A percentile compares a stretch with the other conserved stretches of the same genome.
These are phyloP conservation scores for Trichoderma erinaceum DNA, from an alignment of 495 filamentous ascomycete genomes.

Conservation along the genomic window DNA sequence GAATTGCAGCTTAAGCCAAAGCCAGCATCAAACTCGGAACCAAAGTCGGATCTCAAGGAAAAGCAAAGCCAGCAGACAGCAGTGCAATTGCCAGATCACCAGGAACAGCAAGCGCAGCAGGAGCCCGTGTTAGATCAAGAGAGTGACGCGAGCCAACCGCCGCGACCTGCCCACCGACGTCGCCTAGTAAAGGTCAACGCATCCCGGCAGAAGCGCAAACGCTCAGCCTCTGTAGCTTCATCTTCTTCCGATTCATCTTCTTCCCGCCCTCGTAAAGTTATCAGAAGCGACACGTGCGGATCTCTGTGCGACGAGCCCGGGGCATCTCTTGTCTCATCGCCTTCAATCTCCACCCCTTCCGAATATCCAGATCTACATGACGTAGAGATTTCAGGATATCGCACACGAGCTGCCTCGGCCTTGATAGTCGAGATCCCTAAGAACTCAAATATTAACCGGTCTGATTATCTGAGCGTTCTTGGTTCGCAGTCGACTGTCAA, in stretches of 20 bases:
- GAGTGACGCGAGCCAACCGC: slow-evolving; percentile 4
- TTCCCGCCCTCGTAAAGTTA: background rate
- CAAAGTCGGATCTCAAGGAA: background rate
- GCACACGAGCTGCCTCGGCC: background rate
- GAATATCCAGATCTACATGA: background rate
- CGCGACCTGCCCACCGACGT: slow-evolving; percentile 5
- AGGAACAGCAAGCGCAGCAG: background rate
- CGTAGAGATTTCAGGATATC: background rate
- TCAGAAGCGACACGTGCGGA: background rate
- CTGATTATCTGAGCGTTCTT: slow-evolving; percentile 14
- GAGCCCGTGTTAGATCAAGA: background rate
- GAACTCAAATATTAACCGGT: background rate
- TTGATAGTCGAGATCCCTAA: slow-evolving; percentile 14
- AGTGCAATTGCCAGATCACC: background rate
- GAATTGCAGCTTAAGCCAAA: background rate
- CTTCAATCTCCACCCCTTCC: slow-evolving; percentile 2
- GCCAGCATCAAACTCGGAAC: background rate
- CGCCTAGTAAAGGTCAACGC: background rate
- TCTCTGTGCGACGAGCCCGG: slow-evolving; percentile 12
- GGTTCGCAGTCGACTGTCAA: background rate
- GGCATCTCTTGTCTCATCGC: background rate
- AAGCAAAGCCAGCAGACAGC: background rate
- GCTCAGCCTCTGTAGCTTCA: background rate
- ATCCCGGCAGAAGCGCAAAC: background rate
- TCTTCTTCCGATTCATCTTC: background rate